Evolutionary conservation across 805 yeast genomes (phyloP), one percentile per base, ranked within the genome.

Genomic region (Yueomyces sinensis): DNA sequence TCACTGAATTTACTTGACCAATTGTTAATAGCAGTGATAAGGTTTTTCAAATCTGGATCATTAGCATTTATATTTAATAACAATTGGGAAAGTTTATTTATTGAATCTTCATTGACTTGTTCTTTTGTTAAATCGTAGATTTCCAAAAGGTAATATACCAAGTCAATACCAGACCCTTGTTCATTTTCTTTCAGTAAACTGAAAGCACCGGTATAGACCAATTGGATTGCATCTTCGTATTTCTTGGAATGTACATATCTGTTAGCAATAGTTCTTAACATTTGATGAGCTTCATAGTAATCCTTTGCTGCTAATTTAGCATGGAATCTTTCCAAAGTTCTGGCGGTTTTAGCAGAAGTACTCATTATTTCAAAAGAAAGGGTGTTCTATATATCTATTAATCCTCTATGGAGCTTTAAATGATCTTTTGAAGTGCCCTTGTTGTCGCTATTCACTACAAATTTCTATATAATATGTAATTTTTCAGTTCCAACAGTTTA

Each of bases 281-380:
- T 87, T 57, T 91, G 97, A 54, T 89, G 95, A 0, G 97, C 97
- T 54, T 91, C 98, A 54, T 89, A 89, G 60, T 68, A 84, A 36
- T 86, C 81, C 3, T 82, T 83, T 33, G 68, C 68, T 33, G 68
- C 71, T 42, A 89, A 78, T 47, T 81, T 76, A 18, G 48, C 68
- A 49, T 76, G 72, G 60, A 79, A 80, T 43, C 91, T 62, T 17
- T 66, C 72, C 31, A 79, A 56, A 1, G 84, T 77, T 46, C 70
- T 68, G 35, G 68, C 65, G 17, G 79, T 56, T 48, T 74, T 76
- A 6, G 49, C n/a, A n/a, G n/a, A n/a, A n/a, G n/a, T n/a, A n/a
- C n/a, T n/a, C n/a, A n/a, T n/a, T n/a, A n/a, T n/a, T n/a, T n/a
- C n/a, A n/a, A n/a, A n/a, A n/a, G n/a, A n/a, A n/a, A n/a, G n/a